Percentiles rank a stretch among this genome's conserved stretches.
Evolutionary conservation across 805 yeast species (phyloP).

Genomic region (Candida vaughaniae): DNA sequence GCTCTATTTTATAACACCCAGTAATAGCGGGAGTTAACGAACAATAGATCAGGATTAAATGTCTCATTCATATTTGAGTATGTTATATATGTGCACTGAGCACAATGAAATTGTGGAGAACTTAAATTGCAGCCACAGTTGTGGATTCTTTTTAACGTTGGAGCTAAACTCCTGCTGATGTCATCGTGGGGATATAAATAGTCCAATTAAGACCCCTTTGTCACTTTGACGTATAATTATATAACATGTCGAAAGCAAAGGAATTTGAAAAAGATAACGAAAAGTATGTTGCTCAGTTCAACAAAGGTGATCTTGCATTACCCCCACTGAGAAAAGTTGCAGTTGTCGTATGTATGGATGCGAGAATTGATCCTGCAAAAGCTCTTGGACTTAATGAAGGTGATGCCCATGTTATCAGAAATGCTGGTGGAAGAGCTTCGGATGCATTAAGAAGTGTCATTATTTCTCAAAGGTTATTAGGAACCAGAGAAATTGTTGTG

Average conservation of each 20-base stretch:
- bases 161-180: no score
- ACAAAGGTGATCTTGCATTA: constrained; percentile 32
- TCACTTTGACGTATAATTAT: no score
- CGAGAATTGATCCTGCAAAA: constrained; percentile 38
- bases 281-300: constrained; percentile 20
- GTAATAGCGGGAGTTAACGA: no score
- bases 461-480: constrained; percentile 39
- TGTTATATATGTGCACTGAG: no score
- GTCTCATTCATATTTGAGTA: no score
- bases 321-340: constrained; percentile 39
- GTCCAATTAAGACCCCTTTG: no score
- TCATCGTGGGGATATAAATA: no score
- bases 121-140: no score
- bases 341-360: constrained; percentile 42
- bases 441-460: constrained; percentile 40
- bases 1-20: no score
- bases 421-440: constrained; percentile 43
- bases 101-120: no score
- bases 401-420: constrained; percentile 44
- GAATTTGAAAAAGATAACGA: constrained; percentile 25
- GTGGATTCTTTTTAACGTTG: no score
- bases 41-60: no score
- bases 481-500: constrained; percentile 39
- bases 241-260: constrained; percentile 20
- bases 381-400: constrained; percentile 37